Conservation (phyloP, 768 basidiomycete genomes). For the Lactifluus piperatus region DNA sequence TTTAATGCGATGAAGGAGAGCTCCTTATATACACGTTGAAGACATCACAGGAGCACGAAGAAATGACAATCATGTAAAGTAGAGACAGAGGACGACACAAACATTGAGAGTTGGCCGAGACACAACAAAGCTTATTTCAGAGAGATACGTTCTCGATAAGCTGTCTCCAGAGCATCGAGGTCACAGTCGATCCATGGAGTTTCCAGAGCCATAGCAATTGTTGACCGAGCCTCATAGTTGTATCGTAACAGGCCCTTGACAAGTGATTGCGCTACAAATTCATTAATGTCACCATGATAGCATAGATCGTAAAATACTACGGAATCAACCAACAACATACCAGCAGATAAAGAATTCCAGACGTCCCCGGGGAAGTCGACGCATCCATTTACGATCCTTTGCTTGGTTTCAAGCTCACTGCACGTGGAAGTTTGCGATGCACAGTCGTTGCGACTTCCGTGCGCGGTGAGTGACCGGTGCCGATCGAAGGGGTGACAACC, state of each 20-base stretch:
- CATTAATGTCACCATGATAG: not conserved
- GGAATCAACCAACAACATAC: slow-evolving; percentile 31
- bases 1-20: not conserved
- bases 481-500: slow-evolving; percentile 17
- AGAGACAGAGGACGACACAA: not conserved
- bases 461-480: not conserved
- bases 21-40: slow-evolving; percentile 1
- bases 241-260: slow-evolving; percentile 54
- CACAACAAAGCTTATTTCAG: slow-evolving; percentile 1
- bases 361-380: slow-evolving; percentile 39
- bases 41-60: slow-evolving; percentile 9
- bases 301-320: not conserved
- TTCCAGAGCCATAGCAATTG: slow-evolving; percentile 50
- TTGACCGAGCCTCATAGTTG: slow-evolving; percentile 49
- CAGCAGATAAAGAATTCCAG: slow-evolving; percentile 52
- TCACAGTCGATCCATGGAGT: slow-evolving; percentile 63
- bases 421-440: slow-evolving; percentile 37
- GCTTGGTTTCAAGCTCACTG: slow-evolving; percentile 55
- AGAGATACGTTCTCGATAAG: slow-evolving; percentile 50
- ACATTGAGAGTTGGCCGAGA: not conserved
- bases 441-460: not conserved
- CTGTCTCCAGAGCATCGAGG: slow-evolving; percentile 46
- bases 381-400: slow-evolving; percentile 47
- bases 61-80: slow-evolving; percentile 2
- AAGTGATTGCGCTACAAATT: slow-evolving; percentile 45